Evolutionary conservation across 345 rosid genomes (phyloP), one percentile per base, ranked within the genome.

Genomic region (Gynandropsis gynandra): DNA sequence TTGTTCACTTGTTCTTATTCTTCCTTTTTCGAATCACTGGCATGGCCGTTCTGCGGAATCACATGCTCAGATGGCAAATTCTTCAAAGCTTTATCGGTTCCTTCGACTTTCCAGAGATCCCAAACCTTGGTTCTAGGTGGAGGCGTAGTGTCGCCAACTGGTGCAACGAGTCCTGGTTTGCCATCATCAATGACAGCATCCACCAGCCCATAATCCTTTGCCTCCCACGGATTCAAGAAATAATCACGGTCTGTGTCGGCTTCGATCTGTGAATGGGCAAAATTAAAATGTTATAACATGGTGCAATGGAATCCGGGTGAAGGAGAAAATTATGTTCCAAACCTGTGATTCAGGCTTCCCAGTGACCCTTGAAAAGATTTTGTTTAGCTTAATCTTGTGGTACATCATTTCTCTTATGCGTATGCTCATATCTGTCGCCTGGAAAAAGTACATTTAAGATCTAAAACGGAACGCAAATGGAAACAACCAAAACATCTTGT

Each of bases 191-290:
- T 83, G 4, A 90, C 95, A 56, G 42, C 77, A 54, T 90, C 96
- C 3, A 90, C 62, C 65, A 90, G 69, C 1, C 98, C 98, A 7
- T 90, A 90, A 49, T 83, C 92, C 74, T 83, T 87, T 8, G 98
- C 95, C 65, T 90, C 87, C 98, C 96, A 90, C 15, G 98, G 79
- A 63, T 69, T 76, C 96, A 90, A 78, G 76, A 81, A 90, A 44
- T 81, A 74, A 51, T 90, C 95, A 31, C 85, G 84, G 54, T 75
- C 88, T 20, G 94, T 80, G 60, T 89, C 97, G 36, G 66, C 56
- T 52, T 83, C 94, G 14, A 89, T 72, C 97, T 89, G 75, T 55
- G 52, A 48, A 60, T 36, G 42, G 32, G 9, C 20, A 13, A 45
- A 33, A 52, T 9, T 52, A 8, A 14, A 9, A 18, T 16, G 21